Conservation (phyloP, 2,329 filamentous ascomycete genomes). For the Verticillium longisporum region DNA sequence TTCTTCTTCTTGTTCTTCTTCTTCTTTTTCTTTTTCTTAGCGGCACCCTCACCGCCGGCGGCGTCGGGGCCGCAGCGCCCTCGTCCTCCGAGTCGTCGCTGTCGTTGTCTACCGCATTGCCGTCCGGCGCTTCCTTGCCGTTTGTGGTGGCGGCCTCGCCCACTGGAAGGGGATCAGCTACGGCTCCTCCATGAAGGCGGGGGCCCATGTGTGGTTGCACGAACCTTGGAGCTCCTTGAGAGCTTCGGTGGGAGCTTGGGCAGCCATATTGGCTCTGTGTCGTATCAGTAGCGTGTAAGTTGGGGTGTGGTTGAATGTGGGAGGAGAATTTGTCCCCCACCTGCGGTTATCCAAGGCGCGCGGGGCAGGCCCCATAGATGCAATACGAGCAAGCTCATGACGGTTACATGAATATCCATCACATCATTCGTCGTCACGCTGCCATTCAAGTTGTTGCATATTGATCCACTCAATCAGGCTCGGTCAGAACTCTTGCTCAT, state of each 20-base stretch:
- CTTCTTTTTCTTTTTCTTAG: constrained; percentile 80
- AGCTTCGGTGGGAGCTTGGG: constrained; percentile 34
- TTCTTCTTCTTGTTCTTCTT: constrained; percentile 68
- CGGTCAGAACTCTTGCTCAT: not conserved
- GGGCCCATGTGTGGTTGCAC: not conserved
- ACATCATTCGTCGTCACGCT: not conserved
- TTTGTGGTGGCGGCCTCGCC: constrained; percentile 29
- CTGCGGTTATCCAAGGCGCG: not conserved
- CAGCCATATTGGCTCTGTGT: constrained; percentile 29
- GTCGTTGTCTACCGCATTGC: constrained; percentile 29
- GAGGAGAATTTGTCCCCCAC: not conserved
- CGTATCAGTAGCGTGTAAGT: not conserved
- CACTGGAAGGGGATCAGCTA: constrained; percentile 21
- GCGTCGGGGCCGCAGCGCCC: constrained; percentile 16
- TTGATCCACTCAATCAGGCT: not conserved
- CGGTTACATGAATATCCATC: not conserved
- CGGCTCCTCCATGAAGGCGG: not conserved
- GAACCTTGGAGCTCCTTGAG: constrained; percentile 36
- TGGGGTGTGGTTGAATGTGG: not conserved
- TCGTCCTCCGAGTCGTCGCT: constrained; percentile 42
- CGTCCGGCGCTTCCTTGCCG: constrained; percentile 30
- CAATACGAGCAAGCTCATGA: not conserved
- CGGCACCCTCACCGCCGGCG: constrained; percentile 23
- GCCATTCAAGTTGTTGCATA: not conserved
- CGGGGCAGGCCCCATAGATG: not conserved